Evolutionary conservation across 78 protist genomes (phyloP).

Genomic region (Dictyostelium firmibasis): DNA sequence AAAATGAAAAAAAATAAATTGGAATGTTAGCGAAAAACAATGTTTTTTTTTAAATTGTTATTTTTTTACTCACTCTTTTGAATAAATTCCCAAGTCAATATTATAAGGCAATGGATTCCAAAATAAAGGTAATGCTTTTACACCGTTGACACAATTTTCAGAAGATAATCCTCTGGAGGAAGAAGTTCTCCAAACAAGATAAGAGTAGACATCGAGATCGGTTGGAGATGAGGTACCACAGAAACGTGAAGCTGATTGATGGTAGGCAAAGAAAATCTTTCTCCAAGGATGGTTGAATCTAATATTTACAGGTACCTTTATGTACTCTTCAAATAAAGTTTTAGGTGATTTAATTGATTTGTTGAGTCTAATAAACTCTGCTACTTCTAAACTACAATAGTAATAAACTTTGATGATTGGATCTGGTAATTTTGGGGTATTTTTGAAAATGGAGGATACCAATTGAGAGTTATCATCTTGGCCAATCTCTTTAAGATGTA

Average conservation of each 20-base stretch:
- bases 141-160: slow-evolving; percentile 2
- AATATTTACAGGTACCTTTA: neutral
- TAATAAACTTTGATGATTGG: neutral
- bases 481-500: neutral
- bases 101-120: neutral
- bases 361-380: neutral
- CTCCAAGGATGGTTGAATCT: slow-evolving; percentile 77
- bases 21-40: no score
- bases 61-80: neutral
- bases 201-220: slow-evolving; percentile 51
- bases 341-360: neutral
- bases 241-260: neutral
- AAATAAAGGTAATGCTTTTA: neutral
- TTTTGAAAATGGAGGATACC: neutral
- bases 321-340: slow-evolving; percentile 50
- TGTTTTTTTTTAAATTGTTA: no score
- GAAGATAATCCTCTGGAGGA: neutral
- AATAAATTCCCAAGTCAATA: neutral
- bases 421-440: neutral
- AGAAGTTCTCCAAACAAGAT: slow-evolving; percentile 14
- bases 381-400: neutral
- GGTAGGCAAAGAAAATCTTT: slow-evolving; percentile 19
- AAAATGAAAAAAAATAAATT: neutral
- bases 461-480: neutral
- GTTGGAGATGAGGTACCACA: neutral